These are phyloP conservation scores for Sarocladium oryzae DNA, from an alignment of 2,329 filamentous ascomycete species.

Conservation along the genomic window DNA sequence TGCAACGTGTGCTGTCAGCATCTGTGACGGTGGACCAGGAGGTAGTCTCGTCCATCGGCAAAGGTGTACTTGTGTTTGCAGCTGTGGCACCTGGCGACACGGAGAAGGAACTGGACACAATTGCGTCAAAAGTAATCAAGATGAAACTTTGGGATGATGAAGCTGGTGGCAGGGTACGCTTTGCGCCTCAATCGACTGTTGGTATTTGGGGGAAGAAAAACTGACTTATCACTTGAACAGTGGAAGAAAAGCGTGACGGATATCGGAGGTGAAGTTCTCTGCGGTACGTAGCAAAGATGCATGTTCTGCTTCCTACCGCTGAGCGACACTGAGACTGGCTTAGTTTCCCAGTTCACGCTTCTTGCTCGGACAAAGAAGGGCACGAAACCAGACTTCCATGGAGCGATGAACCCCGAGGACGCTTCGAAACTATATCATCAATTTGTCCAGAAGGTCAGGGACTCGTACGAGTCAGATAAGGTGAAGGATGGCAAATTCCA, in stretches of 20 bases:
- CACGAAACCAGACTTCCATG: slow-evolving; percentile 91
- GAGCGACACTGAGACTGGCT: no score
- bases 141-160: slow-evolving; percentile 89
- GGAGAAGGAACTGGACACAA: slow-evolving; percentile 74
- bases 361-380: slow-evolving; percentile 92
- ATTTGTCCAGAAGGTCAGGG: slow-evolving; percentile 71
- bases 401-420: slow-evolving; percentile 70
- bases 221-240: slow-evolving; percentile 32
- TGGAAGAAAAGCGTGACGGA: slow-evolving; percentile 91
- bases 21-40: slow-evolving; percentile 92
- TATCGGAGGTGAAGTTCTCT: slow-evolving; percentile 87
- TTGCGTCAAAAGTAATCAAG: slow-evolving; percentile 82
- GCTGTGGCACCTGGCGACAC: slow-evolving; percentile 88
- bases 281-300: slow-evolving; percentile 69
- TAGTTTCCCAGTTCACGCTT: slow-evolving; percentile 95
- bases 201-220: neutral
- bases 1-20: slow-evolving; percentile 90
- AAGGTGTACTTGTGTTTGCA: slow-evolving; percentile 84
- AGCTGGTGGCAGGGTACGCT: slow-evolving; percentile 57
- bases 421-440: slow-evolving; percentile 77
- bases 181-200: neutral
- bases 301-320: no score
- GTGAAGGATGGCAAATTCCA: slow-evolving; percentile 97
- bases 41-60: slow-evolving; percentile 83
- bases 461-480: slow-evolving; percentile 62